A percentile compares a stretch with the other conserved stretches of the same genome.
Evolutionary conservation across 805 yeast genomes (phyloP).

Genomic region (Wickerhamomyces subpelliculosus): DNA sequence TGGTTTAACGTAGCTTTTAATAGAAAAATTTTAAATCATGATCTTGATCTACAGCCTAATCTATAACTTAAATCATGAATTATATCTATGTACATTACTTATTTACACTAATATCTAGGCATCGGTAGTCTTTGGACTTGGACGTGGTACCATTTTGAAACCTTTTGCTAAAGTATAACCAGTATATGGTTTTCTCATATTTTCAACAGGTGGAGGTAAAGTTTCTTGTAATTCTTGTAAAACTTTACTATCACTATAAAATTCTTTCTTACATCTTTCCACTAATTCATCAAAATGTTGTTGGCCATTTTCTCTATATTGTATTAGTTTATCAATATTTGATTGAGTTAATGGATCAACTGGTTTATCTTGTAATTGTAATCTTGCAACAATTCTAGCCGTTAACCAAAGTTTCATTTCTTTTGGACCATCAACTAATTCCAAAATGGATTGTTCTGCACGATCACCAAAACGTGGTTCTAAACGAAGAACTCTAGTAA

Average conservation of each 20-base stretch:
- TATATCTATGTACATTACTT: not conserved
- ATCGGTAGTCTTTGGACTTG: constrained; percentile 2
- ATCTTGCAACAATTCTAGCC: constrained; percentile 82
- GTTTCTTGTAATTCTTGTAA: constrained; percentile 9
- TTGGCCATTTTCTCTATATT: constrained; percentile 42
- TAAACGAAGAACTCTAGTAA: constrained; percentile 73
- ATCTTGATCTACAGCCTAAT: too few species aligned
- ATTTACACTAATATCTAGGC: not conserved
- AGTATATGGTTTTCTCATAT: constrained; percentile 11
- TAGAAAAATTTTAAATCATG: too few species aligned
- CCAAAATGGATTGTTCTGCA: constrained; percentile 84
- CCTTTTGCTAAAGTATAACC: constrained; percentile 3
- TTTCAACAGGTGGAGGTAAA: constrained; percentile 10
- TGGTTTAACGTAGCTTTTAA: too few species aligned
- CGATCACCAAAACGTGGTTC: constrained; percentile 87
- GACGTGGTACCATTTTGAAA: constrained; percentile 16
- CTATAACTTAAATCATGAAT: too few species aligned
- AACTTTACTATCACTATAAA: constrained; percentile 32
- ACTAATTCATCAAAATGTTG: constrained; percentile 53
- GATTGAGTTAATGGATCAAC: constrained; percentile 45
- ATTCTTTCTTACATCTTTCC: constrained; percentile 42
- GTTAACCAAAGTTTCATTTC: constrained; percentile 72
- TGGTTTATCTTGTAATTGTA: constrained; percentile 54
- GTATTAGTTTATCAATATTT: constrained; percentile 47
- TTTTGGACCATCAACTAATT: constrained; percentile 67